Evolutionary conservation across 148 eudicot genomes (phyloP), one percentile per base, ranked within the genome.

Genomic region (Euryodendron excelsum): DNA sequence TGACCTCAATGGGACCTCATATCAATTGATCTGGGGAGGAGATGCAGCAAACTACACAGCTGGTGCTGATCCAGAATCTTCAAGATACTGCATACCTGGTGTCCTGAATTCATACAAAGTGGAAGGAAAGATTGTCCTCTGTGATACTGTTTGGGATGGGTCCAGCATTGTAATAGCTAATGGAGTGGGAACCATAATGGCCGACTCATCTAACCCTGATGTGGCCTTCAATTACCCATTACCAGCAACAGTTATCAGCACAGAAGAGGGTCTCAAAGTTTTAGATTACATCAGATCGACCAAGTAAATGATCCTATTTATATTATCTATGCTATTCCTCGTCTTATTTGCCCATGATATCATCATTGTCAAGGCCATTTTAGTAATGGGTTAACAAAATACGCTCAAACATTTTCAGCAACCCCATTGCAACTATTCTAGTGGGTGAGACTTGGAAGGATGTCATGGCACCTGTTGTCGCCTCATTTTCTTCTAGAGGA

Each of bases 401-500:
- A 25, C 4, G 3, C 2, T 10, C n/a, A 25, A 60, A 4, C 30
- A n/a, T 44, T 69, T 45, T 44, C 73, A 69, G 73, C 18, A 2
- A 44, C 36, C 56, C 73, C 12, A 5, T 47, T 23, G 73, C 73
- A 27, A 69, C 55, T 4, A 69, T 69, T 69, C 73, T 69, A 14
- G 34, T 69, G 30, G 36, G 56, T 25, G 56, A 69, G 55, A 41
- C 45, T 41, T 9, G 1, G 11, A 45, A 69, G 4, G 73, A 69
- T 30, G 52, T 27, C 11, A 27, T 45, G 56, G 73, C 73, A 0
- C 73, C 66, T 27, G 17, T 63, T 31, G 78, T 75, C 12, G 78
- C 63, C 37, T 75, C 78, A 27, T 75, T 75, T 50, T 75, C 78
- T 62, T 75, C 78, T 3, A 75, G 78, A 47, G 78, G 78, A 63